Conservation (phyloP, 768 basidiomycete species). For the Cyathus striatus region DNA sequence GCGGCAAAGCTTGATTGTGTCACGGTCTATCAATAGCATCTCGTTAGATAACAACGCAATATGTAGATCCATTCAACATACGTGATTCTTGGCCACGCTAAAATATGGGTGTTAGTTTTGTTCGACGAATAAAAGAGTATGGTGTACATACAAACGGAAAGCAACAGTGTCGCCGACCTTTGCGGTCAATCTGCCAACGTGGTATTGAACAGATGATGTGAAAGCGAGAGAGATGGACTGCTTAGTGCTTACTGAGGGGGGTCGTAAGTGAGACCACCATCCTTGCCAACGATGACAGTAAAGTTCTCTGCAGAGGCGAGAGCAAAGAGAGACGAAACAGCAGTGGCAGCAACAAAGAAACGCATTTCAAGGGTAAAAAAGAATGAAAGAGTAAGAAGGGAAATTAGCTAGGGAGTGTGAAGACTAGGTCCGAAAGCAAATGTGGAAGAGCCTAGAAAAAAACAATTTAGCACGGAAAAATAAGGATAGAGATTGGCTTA, state of each 20-base stretch:
- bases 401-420: constrained; percentile 8
- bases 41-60: no score
- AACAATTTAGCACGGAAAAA: constrained; percentile 6
- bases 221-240: neutral
- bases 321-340: no score
- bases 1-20: constrained; percentile 33
- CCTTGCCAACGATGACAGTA: constrained; percentile 27
- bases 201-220: neutral
- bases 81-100: constrained; percentile 34
- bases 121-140: neutral
- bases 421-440: constrained; percentile 9
- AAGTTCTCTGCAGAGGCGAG: constrained; percentile 21
- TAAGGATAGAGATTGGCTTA: constrained; percentile 11
- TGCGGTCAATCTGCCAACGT: constrained; percentile 23
- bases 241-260: constrained; percentile 15
- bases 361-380: constrained; percentile 10
- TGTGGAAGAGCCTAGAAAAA: constrained; percentile 15
- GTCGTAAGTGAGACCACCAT: constrained; percentile 16
- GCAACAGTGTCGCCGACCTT: constrained; percentile 32
- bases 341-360: constrained; percentile 15
- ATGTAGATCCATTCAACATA: constrained; percentile 12
- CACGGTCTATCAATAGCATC: constrained; percentile 19
- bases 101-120: neutral
- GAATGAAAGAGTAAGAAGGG: neutral
- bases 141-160: constrained; percentile 37